Evolutionary conservation across 2,329 filamentous ascomycete species (phyloP).

Genomic region (Calonectria hawksworthii): DNA sequence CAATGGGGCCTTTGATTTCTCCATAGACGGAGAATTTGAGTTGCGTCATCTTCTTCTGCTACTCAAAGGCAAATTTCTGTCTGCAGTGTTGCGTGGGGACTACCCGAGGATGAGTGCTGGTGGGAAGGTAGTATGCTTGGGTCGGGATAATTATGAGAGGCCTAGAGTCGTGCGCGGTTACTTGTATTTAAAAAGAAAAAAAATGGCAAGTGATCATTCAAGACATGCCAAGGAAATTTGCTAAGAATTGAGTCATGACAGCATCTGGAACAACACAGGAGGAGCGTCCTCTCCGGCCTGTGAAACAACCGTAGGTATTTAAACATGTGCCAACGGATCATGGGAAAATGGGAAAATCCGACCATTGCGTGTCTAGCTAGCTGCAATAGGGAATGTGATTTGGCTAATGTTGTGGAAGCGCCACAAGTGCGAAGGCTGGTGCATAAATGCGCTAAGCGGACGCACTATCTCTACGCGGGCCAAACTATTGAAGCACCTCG

Average conservation of each 20-base stretch:
- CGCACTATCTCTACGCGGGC: background rate
- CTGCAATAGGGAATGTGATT: background rate
- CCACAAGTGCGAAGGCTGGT: background rate
- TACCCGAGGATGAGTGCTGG: background rate
- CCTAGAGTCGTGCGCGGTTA: background rate
- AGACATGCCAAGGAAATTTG: background rate
- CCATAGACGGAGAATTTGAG: background rate
- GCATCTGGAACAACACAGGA: background rate
- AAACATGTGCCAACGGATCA: background rate
- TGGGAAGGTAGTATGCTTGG: background rate
- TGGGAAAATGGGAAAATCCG: background rate
- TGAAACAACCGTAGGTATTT: background rate
- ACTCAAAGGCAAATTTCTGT: background rate
- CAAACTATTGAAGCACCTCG: background rate
- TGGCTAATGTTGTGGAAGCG: background rate
- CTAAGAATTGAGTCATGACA: background rate
- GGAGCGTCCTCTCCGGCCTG: too few species aligned
- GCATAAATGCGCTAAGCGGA: background rate
- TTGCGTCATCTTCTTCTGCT: background rate
- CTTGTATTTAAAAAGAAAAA: background rate
- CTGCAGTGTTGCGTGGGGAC: background rate
- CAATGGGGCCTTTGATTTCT: background rate
- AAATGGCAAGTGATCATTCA: background rate
- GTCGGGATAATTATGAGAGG: background rate
- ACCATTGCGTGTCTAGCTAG: background rate